Conservation (phyloP, 768 basidiomycete genomes). For the Grammothele lineata region DNA sequence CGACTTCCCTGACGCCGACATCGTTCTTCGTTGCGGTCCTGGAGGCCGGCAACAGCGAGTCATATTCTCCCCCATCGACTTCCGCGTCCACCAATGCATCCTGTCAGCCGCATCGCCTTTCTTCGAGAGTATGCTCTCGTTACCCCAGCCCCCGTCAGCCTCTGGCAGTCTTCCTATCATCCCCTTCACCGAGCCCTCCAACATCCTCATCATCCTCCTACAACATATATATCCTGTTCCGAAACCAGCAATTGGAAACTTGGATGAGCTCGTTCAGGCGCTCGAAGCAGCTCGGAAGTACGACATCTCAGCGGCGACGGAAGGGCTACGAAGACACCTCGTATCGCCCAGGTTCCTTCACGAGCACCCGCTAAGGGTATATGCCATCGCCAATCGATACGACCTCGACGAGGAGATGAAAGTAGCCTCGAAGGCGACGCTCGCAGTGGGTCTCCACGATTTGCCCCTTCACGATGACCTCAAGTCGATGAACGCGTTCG, state of each 20-base stretch:
- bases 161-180: conserved; percentile 38
- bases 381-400: conserved; percentile 64
- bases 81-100: conserved; percentile 59
- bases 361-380: conserved; percentile 54
- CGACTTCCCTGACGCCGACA: conserved; percentile 46
- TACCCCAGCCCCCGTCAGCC: conserved; percentile 44
- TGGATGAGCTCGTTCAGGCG: conserved; percentile 50
- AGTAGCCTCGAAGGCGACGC: conserved; percentile 56
- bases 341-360: conserved; percentile 45
- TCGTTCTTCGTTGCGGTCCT: conserved; percentile 42
- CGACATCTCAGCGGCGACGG: conserved; percentile 46
- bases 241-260: conserved; percentile 44
- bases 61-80: conserved; percentile 34
- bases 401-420: conserved; percentile 61
- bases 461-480: conserved; percentile 59
- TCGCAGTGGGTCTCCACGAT: conserved; percentile 48
- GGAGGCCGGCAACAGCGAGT: too few relatives aligned
- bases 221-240: conserved; percentile 60
- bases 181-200: conserved; percentile 48
- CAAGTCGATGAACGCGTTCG: conserved; percentile 61
- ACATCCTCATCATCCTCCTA: conserved; percentile 46
- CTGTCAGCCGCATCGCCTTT: conserved; percentile 62
- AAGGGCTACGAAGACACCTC: conserved; percentile 47
- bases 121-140: conserved; percentile 63
- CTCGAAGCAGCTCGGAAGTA: conserved; percentile 61